Conservation (phyloP, 208 protist species). For the Endotrypanum monterogeii region DNA sequence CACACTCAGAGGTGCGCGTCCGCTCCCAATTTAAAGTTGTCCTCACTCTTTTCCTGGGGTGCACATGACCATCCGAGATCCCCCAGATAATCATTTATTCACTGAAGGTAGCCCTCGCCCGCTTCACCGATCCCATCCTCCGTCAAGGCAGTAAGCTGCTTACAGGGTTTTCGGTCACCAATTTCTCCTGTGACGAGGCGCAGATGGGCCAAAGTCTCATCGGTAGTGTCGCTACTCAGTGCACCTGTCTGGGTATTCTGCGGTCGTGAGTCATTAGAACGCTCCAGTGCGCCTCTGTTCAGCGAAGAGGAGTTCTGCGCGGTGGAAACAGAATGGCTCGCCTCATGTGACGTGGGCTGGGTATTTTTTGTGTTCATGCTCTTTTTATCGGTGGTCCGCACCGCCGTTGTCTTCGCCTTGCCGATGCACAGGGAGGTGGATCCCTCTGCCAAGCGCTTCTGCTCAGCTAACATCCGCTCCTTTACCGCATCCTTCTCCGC, state of each 20-base stretch:
- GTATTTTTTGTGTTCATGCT: neutral
- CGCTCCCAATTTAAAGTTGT: too few relatives aligned
- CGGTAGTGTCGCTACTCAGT: neutral
- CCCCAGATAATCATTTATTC: too few relatives aligned
- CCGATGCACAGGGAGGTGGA: neutral
- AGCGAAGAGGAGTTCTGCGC: constrained; percentile 12
- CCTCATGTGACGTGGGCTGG: neutral
- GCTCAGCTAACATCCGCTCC: constrained; percentile 15
- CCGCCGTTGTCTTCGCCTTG: neutral
- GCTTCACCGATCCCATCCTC: neutral
- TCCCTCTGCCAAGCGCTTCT: neutral
- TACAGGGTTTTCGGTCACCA: neutral
- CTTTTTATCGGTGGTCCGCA: neutral
- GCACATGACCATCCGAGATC: neutral
- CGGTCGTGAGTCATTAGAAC: neutral
- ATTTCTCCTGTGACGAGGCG: constrained; percentile 21
- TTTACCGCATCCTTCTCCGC: constrained; percentile 15
- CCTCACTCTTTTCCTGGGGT: too few relatives aligned
- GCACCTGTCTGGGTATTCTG: neutral
- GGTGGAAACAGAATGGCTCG: constrained; percentile 3
- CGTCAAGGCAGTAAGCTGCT: constrained; percentile 8
- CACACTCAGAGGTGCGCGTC: too few relatives aligned
- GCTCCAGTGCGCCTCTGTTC: neutral
- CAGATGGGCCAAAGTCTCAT: constrained; percentile 9
- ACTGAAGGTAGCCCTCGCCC: neutral